Conservation (phyloP, 2,329 filamentous ascomycete species). For the Aspergillus sp. region DNA sequence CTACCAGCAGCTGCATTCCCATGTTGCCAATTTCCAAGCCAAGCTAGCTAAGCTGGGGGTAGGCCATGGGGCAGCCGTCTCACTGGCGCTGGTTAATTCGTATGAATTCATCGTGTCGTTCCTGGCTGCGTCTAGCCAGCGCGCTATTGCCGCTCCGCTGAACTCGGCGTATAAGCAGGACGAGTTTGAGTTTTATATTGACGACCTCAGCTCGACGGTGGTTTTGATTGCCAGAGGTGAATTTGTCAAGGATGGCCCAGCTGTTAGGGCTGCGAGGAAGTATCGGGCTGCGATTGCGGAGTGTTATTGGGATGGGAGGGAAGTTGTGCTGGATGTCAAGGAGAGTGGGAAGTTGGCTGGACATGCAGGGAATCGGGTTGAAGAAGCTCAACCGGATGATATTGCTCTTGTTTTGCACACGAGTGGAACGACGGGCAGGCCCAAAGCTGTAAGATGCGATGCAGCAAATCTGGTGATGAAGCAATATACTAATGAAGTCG, state of each 20-base stretch:
- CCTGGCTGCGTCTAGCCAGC: constrained; percentile 78
- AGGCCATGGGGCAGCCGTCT: constrained; percentile 64
- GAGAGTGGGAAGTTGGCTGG: constrained; percentile 63
- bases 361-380: constrained; percentile 43
- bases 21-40: constrained; percentile 67
- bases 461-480: too few species aligned
- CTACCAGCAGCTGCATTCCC: constrained; percentile 61
- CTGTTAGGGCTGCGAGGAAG: constrained; percentile 70
- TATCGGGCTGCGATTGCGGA: constrained; percentile 82
- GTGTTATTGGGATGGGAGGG: constrained; percentile 69
- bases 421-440: constrained; percentile 76
- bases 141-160: constrained; percentile 77
- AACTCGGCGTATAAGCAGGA: constrained; percentile 86
- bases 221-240: constrained; percentile 71
- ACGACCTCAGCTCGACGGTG: constrained; percentile 75
- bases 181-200: constrained; percentile 89
- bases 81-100: constrained; percentile 77
- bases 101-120: constrained; percentile 87
- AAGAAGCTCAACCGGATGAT: constrained; percentile 66
- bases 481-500: constrained; percentile 2
- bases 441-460: constrained; percentile 64
- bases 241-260: constrained; percentile 61
- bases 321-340: constrained; percentile 74
- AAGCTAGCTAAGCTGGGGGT: constrained; percentile 75
- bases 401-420: constrained; percentile 79